A percentile compares a stretch with the other conserved stretches of the same genome.
These are phyloP conservation scores for Dactylellina leptospora DNA, from an alignment of 2,329 filamentous ascomycete species.

Conservation along the genomic window DNA sequence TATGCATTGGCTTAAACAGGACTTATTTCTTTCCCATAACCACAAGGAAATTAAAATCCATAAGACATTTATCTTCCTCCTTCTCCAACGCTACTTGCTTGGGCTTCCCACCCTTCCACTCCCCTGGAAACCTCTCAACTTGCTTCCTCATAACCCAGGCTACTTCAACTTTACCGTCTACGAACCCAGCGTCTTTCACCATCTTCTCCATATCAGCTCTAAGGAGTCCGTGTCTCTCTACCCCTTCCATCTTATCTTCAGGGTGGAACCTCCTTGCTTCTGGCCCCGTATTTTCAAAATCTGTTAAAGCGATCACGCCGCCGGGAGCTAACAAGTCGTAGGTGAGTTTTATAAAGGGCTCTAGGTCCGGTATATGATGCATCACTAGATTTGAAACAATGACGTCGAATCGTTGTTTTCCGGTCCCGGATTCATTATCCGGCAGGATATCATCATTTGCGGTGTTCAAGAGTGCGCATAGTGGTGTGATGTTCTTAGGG, in stretches of 20 bases:
- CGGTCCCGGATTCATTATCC: conserved; percentile 56
- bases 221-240: conserved; percentile 67
- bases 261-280: conserved; percentile 67
- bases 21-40: conserved; percentile 60
- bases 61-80: conserved; percentile 55
- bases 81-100: conserved; percentile 39
- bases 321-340: conserved; percentile 64
- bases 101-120: conserved; percentile 60
- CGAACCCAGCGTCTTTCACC: conserved; percentile 64
- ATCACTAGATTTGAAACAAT: conserved; percentile 67
- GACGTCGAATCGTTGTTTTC: conserved; percentile 63
- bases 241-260: conserved; percentile 65
- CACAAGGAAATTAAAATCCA: conserved; percentile 62
- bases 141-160: conserved; percentile 66
- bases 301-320: conserved; percentile 66
- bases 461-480: conserved; percentile 62
- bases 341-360: conserved; percentile 63
- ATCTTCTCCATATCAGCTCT: conserved; percentile 61
- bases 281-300: conserved; percentile 68
- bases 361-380: conserved; percentile 66
- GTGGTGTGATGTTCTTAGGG: conserved; percentile 62
- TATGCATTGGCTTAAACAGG: no score
- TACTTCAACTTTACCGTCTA: conserved; percentile 63
- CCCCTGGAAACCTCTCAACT: conserved; percentile 63
- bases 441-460: conserved; percentile 62